These are phyloP conservation scores for Magnaporthiopsis incrustans DNA, from an alignment of 2,329 filamentous ascomycete genomes.

Conservation along the genomic window DNA sequence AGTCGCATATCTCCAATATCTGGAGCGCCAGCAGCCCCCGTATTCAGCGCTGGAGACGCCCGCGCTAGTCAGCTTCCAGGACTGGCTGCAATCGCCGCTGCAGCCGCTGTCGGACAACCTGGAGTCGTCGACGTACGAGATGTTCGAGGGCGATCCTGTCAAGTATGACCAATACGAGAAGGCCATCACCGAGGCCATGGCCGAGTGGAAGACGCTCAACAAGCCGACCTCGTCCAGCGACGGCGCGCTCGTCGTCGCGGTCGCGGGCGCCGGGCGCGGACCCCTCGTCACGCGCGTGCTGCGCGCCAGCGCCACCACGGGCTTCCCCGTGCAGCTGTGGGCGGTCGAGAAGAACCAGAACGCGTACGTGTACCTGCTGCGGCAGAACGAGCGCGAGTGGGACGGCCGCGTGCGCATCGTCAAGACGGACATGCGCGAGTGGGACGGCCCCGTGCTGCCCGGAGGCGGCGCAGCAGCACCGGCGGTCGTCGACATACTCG, in stretches of 20 bases:
- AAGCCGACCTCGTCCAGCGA: slow-evolving; percentile 68
- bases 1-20: slow-evolving; percentile 72
- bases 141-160: slow-evolving; percentile 96
- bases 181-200: slow-evolving; percentile 72
- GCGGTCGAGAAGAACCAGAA: slow-evolving; percentile 98
- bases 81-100: slow-evolving; percentile 90
- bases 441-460: slow-evolving; percentile 67
- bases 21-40: slow-evolving; percentile 74
- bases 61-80: slow-evolving; percentile 60
- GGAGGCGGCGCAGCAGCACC: not conserved
- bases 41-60: slow-evolving; percentile 41
- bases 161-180: slow-evolving; percentile 95
- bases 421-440: slow-evolving; percentile 94
- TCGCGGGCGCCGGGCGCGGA: slow-evolving; percentile 87
- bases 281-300: slow-evolving; percentile 85
- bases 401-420: slow-evolving; percentile 72
- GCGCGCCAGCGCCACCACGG: slow-evolving; percentile 66
- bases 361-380: slow-evolving; percentile 84
- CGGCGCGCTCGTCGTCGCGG: slow-evolving; percentile 65
- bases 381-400: slow-evolving; percentile 82
- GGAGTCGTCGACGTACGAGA: slow-evolving; percentile 95
- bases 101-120: slow-evolving; percentile 94
- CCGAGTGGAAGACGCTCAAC: slow-evolving; percentile 64
- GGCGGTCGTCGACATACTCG: slow-evolving; percentile 85
- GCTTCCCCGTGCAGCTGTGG: slow-evolving; percentile 77